These are phyloP conservation scores for Tuber magnatum DNA, from an alignment of 495 filamentous ascomycete genomes.

Conservation along the genomic window DNA sequence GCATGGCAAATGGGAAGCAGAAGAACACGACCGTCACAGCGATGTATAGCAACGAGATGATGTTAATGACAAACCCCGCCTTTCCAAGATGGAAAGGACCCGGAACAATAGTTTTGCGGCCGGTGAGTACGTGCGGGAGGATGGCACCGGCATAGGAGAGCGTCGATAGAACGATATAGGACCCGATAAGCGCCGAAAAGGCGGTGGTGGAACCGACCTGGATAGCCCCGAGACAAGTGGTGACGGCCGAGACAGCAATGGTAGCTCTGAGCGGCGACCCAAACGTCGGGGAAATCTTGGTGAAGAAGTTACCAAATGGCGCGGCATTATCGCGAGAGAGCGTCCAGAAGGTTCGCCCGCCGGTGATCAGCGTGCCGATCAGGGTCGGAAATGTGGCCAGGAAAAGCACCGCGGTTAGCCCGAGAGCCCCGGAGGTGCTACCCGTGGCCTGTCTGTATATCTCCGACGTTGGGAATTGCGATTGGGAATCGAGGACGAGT, in stretches of 20 bases:
- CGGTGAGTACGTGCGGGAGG: constrained; percentile 61
- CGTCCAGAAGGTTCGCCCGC: constrained; percentile 80
- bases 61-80: constrained; percentile 56
- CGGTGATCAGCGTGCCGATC: constrained; percentile 64
- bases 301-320: constrained; percentile 49
- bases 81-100: constrained; percentile 65
- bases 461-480: constrained; percentile 64
- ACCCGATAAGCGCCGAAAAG: constrained; percentile 67
- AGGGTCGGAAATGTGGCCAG: constrained; percentile 58
- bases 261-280: constrained; percentile 65
- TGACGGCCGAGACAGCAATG: constrained; percentile 54
- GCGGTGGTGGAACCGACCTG: constrained; percentile 66
- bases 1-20: constrained; percentile 61
- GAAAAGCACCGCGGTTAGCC: constrained; percentile 50
- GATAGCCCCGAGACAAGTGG: constrained; percentile 64
- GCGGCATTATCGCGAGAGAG: constrained; percentile 66
- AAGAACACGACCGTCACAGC: constrained; percentile 63
- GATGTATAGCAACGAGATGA: constrained; percentile 57
- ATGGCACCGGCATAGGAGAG: constrained; percentile 71
- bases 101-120: constrained; percentile 55
- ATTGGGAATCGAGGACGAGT: constrained; percentile 51
- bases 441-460: constrained; percentile 76
- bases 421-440: constrained; percentile 50
- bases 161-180: constrained; percentile 66
- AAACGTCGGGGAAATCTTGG: constrained; percentile 47